Evolutionary conservation across 2,329 filamentous ascomycete genomes (phyloP).

Genomic region (Nemania sp.): DNA sequence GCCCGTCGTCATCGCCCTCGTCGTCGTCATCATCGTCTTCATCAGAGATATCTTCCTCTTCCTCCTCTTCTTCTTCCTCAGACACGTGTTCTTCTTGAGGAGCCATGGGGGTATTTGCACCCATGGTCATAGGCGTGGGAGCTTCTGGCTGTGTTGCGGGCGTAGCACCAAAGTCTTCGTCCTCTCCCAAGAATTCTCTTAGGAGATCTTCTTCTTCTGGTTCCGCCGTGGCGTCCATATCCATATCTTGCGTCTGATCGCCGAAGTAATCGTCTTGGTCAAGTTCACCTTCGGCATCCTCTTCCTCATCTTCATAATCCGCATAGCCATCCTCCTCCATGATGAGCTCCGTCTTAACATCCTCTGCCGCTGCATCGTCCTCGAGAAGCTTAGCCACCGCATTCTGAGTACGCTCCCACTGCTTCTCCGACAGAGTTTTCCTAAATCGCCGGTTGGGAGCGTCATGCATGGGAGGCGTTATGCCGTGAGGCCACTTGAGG

Average conservation of each 20-base stretch:
- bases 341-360: slow-evolving; percentile 73
- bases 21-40: slow-evolving; percentile 66
- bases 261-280: slow-evolving; percentile 67
- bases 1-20: slow-evolving; percentile 65
- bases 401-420: slow-evolving; percentile 86
- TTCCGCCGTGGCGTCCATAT: slow-evolving; percentile 50
- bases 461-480: slow-evolving; percentile 90
- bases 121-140: slow-evolving; percentile 59
- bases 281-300: slow-evolving; percentile 61
- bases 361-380: slow-evolving; percentile 72
- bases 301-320: slow-evolving; percentile 58
- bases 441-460: slow-evolving; percentile 85
- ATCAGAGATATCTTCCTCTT: slow-evolving; percentile 60
- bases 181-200: slow-evolving; percentile 35
- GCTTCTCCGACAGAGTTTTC: slow-evolving; percentile 83
- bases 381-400: slow-evolving; percentile 80
- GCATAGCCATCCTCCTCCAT: slow-evolving; percentile 65
- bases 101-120: slow-evolving; percentile 59
- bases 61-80: slow-evolving; percentile 57
- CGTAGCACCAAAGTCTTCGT: slow-evolving; percentile 52
- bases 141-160: slow-evolving; percentile 58
- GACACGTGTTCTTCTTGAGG: slow-evolving; percentile 60
- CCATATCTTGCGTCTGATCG: slow-evolving; percentile 54
- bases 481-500: slow-evolving; percentile 83
- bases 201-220: slow-evolving; percentile 56